Evolutionary conservation across 2,329 filamentous ascomycete species (phyloP), one percentile per base, ranked within the genome.

Genomic region (Botryosphaeria dothidea): DNA sequence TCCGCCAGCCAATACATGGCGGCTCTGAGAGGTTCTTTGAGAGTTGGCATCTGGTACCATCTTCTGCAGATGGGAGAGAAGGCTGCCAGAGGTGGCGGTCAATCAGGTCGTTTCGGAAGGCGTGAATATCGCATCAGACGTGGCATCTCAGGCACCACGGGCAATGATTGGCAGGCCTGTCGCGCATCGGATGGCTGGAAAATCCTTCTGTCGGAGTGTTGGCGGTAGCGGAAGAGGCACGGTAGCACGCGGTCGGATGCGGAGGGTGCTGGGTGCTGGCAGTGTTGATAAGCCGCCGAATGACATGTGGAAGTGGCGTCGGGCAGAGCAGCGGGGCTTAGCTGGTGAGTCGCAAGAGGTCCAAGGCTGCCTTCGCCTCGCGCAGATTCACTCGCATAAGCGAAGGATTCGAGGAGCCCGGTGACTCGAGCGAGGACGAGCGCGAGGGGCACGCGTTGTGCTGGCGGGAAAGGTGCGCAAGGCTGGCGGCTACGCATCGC

Each of bases 31-130:
- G 7, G 15, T 13, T 41, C 36, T 13, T 41, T 56, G 52, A 78
- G 69, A 15, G 71, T 68, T 2, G 81, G 80, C 45, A 48, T 48
- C 8, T 48, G 45, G 21, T 7, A 48, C 83, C 83, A 87, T 29
- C 15, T 49, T 49, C 25, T 17, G 9, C 46, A 29, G 46, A 29
- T 23, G 17, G 13, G 7, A 13, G 2, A 17, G 13, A 27, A 49
- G 46, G 46, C 46, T 49, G 25, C 46, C 46, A 49, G 29, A 19
- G 9, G 25, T 19, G n/a, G 46, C 25, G 46, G 13, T 49, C 46
- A 49, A 29, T 9, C 23, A 13, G 46, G 23, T 49, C 46, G 46
- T 11, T 29, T 11, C 17, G 46, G 29, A 49, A 17, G 46, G 25
- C 46, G 5, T 7, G 13, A 0, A 27, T 13, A 27, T 23, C 25